Evolutionary conservation across 2,329 filamentous ascomycete genomes (phyloP).

Genomic region (Fusarium verrucosum): DNA sequence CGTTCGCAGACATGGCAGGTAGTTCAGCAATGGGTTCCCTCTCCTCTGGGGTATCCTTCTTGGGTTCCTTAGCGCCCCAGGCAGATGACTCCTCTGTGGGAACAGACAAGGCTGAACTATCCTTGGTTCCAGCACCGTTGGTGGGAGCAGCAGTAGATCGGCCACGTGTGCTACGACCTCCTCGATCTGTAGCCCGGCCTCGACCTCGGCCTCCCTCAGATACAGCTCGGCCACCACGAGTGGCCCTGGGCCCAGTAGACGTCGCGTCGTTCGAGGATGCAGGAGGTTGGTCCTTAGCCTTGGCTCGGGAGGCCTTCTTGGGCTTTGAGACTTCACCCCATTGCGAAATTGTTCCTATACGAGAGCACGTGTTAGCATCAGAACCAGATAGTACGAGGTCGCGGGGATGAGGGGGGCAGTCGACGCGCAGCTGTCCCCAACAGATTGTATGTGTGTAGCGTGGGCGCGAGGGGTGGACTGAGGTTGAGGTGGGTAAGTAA

Average conservation of each 20-base stretch:
- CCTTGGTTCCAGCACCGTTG: slow-evolving; percentile 70
- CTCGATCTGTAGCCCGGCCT: slow-evolving; percentile 69
- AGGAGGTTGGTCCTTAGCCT: slow-evolving; percentile 71
- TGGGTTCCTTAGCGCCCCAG: slow-evolving; percentile 56
- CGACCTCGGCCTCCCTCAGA: slow-evolving; percentile 70
- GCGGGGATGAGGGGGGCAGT: neutral
- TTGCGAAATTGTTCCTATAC: slow-evolving; percentile 77
- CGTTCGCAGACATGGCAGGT: slow-evolving; percentile 45
- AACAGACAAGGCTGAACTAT: slow-evolving; percentile 65
- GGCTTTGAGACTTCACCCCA: slow-evolving; percentile 86
- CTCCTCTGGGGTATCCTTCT: slow-evolving; percentile 48
- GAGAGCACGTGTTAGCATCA: slow-evolving; percentile 44
- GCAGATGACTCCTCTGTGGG: slow-evolving; percentile 74
- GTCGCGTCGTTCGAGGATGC: slow-evolving; percentile 60
- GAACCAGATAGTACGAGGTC: neutral
- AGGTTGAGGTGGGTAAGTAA: slow-evolving; percentile 18
- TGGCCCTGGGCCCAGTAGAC: slow-evolving; percentile 56
- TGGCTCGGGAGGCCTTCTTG: slow-evolving; percentile 79
- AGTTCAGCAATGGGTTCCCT: slow-evolving; percentile 47
- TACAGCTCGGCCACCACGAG: slow-evolving; percentile 69
- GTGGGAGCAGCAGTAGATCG: slow-evolving; percentile 66
- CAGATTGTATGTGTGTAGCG: slow-evolving; percentile 20
- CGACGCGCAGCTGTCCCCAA: slow-evolving; percentile 10
- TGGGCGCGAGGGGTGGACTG: slow-evolving; percentile 27
- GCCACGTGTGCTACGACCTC: slow-evolving; percentile 70